Evolutionary conservation across 495 filamentous ascomycete species (phyloP).

Genomic region (Cercophora scortea): DNA sequence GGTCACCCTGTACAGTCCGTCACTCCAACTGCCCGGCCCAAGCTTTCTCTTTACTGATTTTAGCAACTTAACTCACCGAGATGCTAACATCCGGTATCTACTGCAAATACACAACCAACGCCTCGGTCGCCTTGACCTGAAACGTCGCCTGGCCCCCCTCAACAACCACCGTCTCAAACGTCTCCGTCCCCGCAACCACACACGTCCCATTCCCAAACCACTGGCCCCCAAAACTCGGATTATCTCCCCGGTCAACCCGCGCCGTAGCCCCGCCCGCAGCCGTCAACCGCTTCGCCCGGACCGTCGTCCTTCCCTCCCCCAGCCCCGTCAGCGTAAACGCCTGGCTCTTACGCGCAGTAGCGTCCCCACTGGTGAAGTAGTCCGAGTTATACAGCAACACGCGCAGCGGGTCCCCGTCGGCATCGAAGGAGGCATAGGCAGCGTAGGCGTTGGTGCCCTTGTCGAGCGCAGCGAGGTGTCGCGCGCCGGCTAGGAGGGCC

Average conservation of each 20-base stretch:
- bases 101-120: conserved; percentile 46
- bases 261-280: conserved; percentile 41
- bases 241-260: conserved; percentile 40
- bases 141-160: conserved; percentile 38
- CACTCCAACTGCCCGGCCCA: too few species aligned
- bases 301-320: conserved; percentile 10
- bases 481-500: conserved; percentile 43
- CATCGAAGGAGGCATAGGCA: conserved; percentile 44
- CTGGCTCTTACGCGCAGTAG: conserved; percentile 36
- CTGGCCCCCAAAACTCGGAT: conserved; percentile 45
- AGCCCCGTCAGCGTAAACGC: conserved; percentile 41
- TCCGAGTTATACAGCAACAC: conserved; percentile 51
- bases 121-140: conserved; percentile 45
- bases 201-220: conserved; percentile 48
- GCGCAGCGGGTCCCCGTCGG: conserved; percentile 27
- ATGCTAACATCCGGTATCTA: too few species aligned
- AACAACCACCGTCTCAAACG: conserved; percentile 30
- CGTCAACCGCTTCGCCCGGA: conserved; percentile 48
- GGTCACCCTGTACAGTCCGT: too few species aligned
- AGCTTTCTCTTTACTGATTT: too few species aligned
- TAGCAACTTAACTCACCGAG: too few species aligned
- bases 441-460: conserved; percentile 41
- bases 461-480: conserved; percentile 44
- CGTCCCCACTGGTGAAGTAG: conserved; percentile 43
- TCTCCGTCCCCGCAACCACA: conserved; percentile 33